Evolutionary conservation across 768 basidiomycete species (phyloP).

Genomic region (Tricholoma sp.): DNA sequence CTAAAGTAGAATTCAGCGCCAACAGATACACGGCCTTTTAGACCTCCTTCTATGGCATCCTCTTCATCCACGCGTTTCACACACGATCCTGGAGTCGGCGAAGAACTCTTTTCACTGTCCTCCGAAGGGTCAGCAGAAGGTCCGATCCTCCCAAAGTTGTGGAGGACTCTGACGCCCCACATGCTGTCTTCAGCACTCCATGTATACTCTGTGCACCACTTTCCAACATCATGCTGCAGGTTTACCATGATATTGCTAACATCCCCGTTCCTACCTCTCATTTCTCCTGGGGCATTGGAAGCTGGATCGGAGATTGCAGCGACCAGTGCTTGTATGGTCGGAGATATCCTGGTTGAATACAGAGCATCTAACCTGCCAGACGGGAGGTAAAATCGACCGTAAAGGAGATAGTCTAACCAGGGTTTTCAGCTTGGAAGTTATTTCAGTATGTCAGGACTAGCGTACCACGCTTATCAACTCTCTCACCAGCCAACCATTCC

Average conservation of each 20-base stretch:
- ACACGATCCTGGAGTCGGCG: constrained; percentile 16
- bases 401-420: constrained; percentile 80
- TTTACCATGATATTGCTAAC: constrained; percentile 75
- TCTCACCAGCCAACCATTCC: constrained; percentile 76
- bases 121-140: constrained; percentile 27
- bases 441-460: constrained; percentile 9
- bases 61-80: constrained; percentile 89
- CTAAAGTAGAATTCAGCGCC: constrained; percentile 94
- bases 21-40: constrained; percentile 85
- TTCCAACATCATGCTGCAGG: constrained; percentile 88
- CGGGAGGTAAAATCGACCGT: constrained; percentile 88
- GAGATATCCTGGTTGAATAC: constrained; percentile 75
- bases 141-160: constrained; percentile 83
- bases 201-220: constrained; percentile 91
- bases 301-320: constrained; percentile 83
- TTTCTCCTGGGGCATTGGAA: constrained; percentile 40
- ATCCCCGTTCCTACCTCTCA: constrained; percentile 39
- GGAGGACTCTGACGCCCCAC: constrained; percentile 83
- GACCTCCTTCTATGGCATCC: constrained; percentile 86
- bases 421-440: constrained; percentile 10
- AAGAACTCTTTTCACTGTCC: constrained; percentile 24
- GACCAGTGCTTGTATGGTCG: constrained; percentile 76
- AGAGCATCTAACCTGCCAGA: constrained; percentile 85
- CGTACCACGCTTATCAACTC: constrained; percentile 73
- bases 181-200: constrained; percentile 94